Conservation (phyloP, 2,329 filamentous ascomycete genomes). For the Truncatella angustata region DNA sequence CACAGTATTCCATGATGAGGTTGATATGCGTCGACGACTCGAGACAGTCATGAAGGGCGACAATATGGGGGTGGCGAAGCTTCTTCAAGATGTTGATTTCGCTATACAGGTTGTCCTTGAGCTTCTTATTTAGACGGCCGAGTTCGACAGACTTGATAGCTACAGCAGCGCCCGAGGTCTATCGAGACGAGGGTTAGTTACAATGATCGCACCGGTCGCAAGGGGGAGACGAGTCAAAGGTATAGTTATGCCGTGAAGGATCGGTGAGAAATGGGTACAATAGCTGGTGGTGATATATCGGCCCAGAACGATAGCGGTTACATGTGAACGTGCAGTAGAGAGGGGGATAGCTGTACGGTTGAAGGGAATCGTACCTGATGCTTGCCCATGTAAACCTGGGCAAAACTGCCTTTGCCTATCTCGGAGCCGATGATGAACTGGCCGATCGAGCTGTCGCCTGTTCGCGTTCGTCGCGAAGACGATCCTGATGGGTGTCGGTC, state of each 20-base stretch:
- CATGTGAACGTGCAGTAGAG: constrained; percentile 7
- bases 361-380: constrained; percentile 66
- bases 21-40: constrained; percentile 88
- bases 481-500: constrained; percentile 23
- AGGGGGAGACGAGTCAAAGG: constrained; percentile 8
- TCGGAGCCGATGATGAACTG: constrained; percentile 81
- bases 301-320: neutral
- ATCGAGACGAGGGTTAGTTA: constrained; percentile 13
- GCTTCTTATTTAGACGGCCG: constrained; percentile 86
- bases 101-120: constrained; percentile 91
- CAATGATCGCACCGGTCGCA: too few species aligned
- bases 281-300: too few species aligned
- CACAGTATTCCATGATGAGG: constrained; percentile 97
- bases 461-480: constrained; percentile 34
- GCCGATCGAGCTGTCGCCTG: constrained; percentile 53
- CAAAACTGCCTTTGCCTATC: constrained; percentile 97
- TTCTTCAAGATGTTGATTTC: constrained; percentile 96
- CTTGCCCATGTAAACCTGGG: constrained; percentile 85
- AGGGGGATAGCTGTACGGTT: constrained; percentile 9
- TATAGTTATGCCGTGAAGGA: neutral
- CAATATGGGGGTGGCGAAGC: constrained; percentile 93
- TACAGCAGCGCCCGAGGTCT: constrained; percentile 79
- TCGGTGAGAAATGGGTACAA: too few species aligned
- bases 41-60: constrained; percentile 91
- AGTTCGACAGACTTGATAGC: constrained; percentile 97